Percentiles rank a stretch among this genome's conserved stretches.
Conservation (phyloP, 208 protist species). For the Leishmania braziliensis region DNA sequence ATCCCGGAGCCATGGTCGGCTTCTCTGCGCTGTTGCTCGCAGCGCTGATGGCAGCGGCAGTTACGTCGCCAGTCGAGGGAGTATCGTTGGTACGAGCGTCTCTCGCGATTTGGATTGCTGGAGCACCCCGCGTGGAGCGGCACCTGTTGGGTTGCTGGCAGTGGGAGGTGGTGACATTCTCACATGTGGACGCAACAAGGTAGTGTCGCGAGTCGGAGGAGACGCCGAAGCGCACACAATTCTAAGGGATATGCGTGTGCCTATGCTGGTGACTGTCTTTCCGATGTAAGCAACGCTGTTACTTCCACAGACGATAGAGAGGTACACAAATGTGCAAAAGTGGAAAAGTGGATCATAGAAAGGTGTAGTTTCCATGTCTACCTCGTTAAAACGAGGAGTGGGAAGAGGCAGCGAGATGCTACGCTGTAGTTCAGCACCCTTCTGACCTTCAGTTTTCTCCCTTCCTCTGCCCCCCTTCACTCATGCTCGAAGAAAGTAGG, state of each 20-base stretch:
- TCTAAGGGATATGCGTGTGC: constrained; percentile 19
- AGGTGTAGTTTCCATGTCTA: not conserved
- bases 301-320: not conserved
- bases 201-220: constrained; percentile 9
- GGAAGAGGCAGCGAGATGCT: not conserved
- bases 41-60: constrained; percentile 28
- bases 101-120: constrained; percentile 36
- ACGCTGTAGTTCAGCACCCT: not conserved
- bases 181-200: constrained; percentile 24
- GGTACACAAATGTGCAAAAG: not conserved
- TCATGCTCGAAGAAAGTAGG: not conserved
- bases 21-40: constrained; percentile 41
- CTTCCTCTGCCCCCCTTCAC: not conserved
- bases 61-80: constrained; percentile 48
- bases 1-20: constrained; percentile 34
- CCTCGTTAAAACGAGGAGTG: not conserved
- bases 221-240: constrained; percentile 12
- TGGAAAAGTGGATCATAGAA: not conserved
- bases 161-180: constrained; percentile 18
- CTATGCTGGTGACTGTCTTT: constrained; percentile 17
- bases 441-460: not conserved
- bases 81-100: constrained; percentile 58
- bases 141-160: constrained; percentile 20
- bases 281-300: constrained; percentile 25
- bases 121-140: constrained; percentile 18